Evolutionary conservation across 2,329 filamentous ascomycete species (phyloP).

Genomic region (Fusarium nurragi): DNA sequence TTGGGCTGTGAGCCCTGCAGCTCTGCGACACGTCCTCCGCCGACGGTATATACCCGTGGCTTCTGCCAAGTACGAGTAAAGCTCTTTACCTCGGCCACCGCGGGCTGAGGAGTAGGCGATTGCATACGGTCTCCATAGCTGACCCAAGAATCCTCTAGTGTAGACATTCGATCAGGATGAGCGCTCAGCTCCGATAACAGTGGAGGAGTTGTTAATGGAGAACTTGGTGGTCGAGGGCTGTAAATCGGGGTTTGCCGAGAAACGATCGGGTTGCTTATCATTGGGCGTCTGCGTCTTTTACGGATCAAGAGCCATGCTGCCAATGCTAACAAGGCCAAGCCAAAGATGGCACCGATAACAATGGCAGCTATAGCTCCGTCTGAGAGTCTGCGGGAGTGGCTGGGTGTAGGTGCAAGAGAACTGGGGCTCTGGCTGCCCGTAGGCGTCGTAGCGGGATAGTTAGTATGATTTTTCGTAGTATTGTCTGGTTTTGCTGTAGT

Average conservation of each 20-base stretch:
- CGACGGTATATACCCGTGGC: constrained; percentile 38
- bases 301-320: constrained; percentile 24
- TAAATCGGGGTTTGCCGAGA: background rate
- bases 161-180: constrained; percentile 4
- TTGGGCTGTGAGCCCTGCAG: constrained; percentile 1
- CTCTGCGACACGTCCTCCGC: constrained; percentile 15
- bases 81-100: constrained; percentile 39
- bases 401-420: background rate
- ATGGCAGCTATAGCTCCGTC: constrained; percentile 35
- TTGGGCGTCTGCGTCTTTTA: constrained; percentile 8
- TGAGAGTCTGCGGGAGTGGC: constrained; percentile 4
- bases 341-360: constrained; percentile 22
- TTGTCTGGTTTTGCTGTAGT: background rate
- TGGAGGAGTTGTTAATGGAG: background rate
- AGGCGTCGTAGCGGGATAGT: background rate
- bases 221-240: constrained; percentile 1
- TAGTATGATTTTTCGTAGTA: constrained; percentile 4
- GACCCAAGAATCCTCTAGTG: constrained; percentile 26
- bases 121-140: constrained; percentile 31
- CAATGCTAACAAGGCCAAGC: background rate
- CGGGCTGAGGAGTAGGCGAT: constrained; percentile 41
- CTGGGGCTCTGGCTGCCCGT: background rate
- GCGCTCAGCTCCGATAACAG: constrained; percentile 6
- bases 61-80: constrained; percentile 38
- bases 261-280: background rate